phyloP scores from a whole-genome alignment of 164 flowering plant species.

The Houttuynia cordata region DNA sequence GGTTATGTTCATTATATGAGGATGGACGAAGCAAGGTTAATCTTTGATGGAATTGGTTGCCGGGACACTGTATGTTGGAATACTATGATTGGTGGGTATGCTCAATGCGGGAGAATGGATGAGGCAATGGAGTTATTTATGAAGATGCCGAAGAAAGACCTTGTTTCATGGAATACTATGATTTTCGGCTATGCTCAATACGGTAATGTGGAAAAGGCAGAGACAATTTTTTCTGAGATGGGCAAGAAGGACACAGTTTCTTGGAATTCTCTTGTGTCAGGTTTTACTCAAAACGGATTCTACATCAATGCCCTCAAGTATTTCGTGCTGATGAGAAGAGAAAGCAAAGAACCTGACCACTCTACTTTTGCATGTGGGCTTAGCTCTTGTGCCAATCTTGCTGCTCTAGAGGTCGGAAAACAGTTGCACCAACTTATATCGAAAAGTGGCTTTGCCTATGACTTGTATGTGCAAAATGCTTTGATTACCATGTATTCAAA shows the following conservation, averaged over 20 bases:
- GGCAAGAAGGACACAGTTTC: constrained; percentile 43
- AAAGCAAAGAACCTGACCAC: constrained; percentile 11
- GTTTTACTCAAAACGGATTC: constrained; percentile 11
- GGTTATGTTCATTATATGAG: constrained; percentile 14
- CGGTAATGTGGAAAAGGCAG: constrained; percentile 8
- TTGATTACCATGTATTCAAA: constrained; percentile 14
- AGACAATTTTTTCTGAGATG: constrained; percentile 5
- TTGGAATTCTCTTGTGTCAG: constrained; percentile 13
- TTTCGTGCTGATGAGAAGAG: constrained; percentile 8
- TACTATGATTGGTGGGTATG: constrained; percentile 9
- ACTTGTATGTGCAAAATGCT: constrained; percentile 13
- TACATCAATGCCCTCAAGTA: constrained; percentile 8
- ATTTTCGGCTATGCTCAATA: constrained; percentile 7
- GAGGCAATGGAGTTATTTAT: constrained; percentile 7
- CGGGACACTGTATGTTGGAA: constrained; percentile 12
- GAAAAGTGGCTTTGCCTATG: constrained; percentile 11
- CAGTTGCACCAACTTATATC: constrained; percentile 10
- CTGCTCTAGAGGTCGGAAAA: constrained; percentile 11
- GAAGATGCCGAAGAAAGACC: constrained; percentile 8
- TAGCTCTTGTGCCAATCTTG: constrained; percentile 13
- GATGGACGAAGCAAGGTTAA: constrained; percentile 9
- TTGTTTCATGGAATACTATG: constrained; percentile 8
- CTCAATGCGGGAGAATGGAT: constrained; percentile 8
- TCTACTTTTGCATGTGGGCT: constrained; percentile 12
- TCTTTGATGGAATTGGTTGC: constrained; percentile 6